phyloP scores from a whole-genome alignment of 345 rosid genomes.

The Citrus sinensis region DVS_A1.0 CM039161.1:23272001-23272500 shows the following conservation, averaged over 20 bases:
- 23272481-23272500: constrained; percentile 97
- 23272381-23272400: neutral
- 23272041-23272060: neutral
- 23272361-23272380: neutral
- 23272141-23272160: neutral
- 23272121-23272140: neutral
- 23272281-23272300: neutral
- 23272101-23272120: neutral
- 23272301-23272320: neutral
- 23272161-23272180: neutral
- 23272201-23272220: neutral
- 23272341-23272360: neutral
- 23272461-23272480: constrained; percentile 4
- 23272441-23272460: neutral
- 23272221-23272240: neutral
- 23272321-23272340: neutral
- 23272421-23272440: neutral
- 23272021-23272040: neutral
- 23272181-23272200: neutral
- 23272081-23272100: neutral
- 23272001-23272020: neutral
- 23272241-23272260: neutral
- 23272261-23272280: neutral
- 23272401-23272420: neutral
- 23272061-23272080: too few relatives aligned